Evolutionary conservation across 2,329 filamentous ascomycete species (phyloP).

Genomic region (Cercospora zeae-maydis): DNA sequence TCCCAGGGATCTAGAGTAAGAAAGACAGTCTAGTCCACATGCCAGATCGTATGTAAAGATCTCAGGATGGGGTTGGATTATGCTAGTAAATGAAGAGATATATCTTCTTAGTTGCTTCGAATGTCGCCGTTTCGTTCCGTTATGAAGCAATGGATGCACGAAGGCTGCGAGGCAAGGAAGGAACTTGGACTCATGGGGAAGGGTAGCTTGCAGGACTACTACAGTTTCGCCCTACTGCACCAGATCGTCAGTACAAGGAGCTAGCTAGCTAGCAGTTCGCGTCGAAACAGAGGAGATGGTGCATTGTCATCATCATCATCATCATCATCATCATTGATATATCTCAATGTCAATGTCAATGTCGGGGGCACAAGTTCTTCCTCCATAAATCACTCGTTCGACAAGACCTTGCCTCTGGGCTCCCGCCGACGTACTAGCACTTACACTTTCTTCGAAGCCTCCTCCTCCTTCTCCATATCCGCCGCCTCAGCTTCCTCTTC

Average conservation of each 20-base stretch:
- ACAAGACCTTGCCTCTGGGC: background rate
- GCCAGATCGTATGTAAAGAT: background rate
- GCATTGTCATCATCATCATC: background rate
- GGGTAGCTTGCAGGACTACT: background rate
- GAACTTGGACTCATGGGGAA: too few relatives aligned
- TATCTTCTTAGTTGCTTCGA: too few relatives aligned
- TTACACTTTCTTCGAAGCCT: slow-evolving; percentile 17
- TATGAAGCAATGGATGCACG: too few relatives aligned
- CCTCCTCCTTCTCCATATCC: slow-evolving; percentile 21
- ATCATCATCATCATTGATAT: background rate
- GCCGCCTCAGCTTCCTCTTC: slow-evolving; percentile 19
- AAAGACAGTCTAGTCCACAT: too few relatives aligned
- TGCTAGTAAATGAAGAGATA: background rate
- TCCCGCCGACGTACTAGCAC: background rate
- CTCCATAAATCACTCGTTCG: too few relatives aligned
- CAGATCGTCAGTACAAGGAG: background rate
- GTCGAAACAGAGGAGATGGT: background rate
- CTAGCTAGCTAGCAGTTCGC: background rate
- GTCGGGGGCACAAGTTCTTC: background rate
- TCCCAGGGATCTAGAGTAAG: too few relatives aligned
- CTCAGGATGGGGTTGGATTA: background rate
- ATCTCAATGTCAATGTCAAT: background rate
- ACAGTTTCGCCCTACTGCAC: background rate
- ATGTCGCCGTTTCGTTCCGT: background rate
- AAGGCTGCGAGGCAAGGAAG: too few relatives aligned